phyloP scores from a whole-genome alignment of 2,329 filamentous ascomycete species.

The Sarocladium brachiariae region DNA sequence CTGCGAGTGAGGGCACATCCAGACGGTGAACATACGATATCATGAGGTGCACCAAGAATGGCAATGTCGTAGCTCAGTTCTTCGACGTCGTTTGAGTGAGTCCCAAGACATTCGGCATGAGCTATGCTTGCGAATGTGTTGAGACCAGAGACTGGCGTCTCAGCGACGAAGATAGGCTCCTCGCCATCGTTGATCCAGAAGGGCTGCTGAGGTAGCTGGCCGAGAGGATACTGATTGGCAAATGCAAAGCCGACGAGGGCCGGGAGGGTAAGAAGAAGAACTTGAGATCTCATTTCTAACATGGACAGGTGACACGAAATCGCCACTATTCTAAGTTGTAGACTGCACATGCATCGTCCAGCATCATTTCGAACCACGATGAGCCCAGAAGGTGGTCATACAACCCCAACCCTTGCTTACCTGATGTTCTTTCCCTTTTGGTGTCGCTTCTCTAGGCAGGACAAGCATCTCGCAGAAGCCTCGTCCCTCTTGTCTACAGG shows the following conservation, averaged over 20 bases:
- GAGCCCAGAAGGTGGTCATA: too few species aligned
- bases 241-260: not conserved
- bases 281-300: not conserved
- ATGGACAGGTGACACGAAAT: too few species aligned
- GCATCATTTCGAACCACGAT: too few species aligned
- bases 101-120: constrained; percentile 4
- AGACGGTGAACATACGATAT: constrained; percentile 13
- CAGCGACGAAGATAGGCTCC: constrained; percentile 1
- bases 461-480: too few species aligned
- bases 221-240: not conserved
- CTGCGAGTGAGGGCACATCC: not conserved
- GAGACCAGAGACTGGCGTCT: constrained; percentile 5
- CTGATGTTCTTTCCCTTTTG: not conserved
- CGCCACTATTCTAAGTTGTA: too few species aligned
- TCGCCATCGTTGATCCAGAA: constrained; percentile 5
- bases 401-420: not conserved
- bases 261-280: not conserved
- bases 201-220: constrained; percentile 3
- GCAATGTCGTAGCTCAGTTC: constrained; percentile 15
- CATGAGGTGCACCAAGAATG: constrained; percentile 16
- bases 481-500: too few species aligned
- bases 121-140: constrained; percentile 8
- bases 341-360: too few species aligned
- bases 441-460: too few species aligned
- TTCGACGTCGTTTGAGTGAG: not conserved